phyloP scores from a whole-genome alignment of 495 filamentous ascomycete genomes.

The Hypoxylon lenormandii region DNA sequence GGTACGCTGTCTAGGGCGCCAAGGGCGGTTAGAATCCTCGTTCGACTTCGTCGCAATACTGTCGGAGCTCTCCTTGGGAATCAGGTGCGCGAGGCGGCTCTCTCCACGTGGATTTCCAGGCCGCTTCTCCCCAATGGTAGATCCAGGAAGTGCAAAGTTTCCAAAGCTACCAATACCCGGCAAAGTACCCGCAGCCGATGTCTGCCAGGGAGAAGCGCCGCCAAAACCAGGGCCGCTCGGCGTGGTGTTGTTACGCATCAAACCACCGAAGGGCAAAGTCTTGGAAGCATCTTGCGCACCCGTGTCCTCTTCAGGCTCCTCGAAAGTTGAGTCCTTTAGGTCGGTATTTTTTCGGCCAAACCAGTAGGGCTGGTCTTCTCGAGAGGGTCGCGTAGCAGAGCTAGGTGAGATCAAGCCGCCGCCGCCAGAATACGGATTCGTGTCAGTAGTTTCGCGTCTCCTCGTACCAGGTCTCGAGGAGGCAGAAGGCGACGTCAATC shows the following conservation, averaged over 20 bases:
- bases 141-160: slow-evolving; percentile 73
- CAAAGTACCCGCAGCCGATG: slow-evolving; percentile 65
- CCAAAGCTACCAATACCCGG: slow-evolving; percentile 88
- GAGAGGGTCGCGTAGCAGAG: slow-evolving; percentile 59
- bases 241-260: slow-evolving; percentile 77
- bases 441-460: slow-evolving; percentile 89
- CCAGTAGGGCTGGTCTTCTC: slow-evolving; percentile 67
- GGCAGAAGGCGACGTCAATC: slow-evolving; percentile 71
- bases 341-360: slow-evolving; percentile 80
- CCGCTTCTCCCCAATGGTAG: slow-evolving; percentile 75
- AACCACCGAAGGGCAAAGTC: slow-evolving; percentile 64
- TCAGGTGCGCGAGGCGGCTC: slow-evolving; percentile 84
- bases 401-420: slow-evolving; percentile 63
- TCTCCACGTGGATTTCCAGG: slow-evolving; percentile 77
- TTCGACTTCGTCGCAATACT: slow-evolving; percentile 62
- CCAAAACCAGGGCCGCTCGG: slow-evolving; percentile 55
- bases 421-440: slow-evolving; percentile 70
- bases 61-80: slow-evolving; percentile 81
- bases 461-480: slow-evolving; percentile 75
- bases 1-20: slow-evolving; percentile 70
- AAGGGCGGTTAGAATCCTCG: slow-evolving; percentile 56
- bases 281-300: slow-evolving; percentile 36
- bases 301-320: slow-evolving; percentile 61
- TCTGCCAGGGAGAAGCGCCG: slow-evolving; percentile 76
- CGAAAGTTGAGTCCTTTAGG: slow-evolving; percentile 59